Percentiles rank a stretch among this genome's conserved stretches.
These are phyloP conservation scores for Thymus mandschuricus DNA, from an alignment of 257 asterid species.

Conservation along the genomic window DNA sequence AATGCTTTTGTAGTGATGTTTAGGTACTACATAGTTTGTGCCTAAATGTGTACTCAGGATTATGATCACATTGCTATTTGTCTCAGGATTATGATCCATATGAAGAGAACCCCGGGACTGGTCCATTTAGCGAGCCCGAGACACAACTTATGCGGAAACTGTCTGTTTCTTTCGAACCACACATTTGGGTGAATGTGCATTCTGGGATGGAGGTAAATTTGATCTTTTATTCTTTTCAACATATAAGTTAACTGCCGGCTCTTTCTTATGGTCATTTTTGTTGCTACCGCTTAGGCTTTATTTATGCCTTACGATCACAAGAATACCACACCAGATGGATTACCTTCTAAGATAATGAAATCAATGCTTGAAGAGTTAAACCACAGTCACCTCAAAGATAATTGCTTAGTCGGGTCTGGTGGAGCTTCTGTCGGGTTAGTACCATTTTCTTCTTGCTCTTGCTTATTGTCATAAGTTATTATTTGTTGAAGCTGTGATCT, in stretches of 20 bases:
- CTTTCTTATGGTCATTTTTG: constrained; percentile 19
- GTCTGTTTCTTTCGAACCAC: constrained; percentile 84
- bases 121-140: constrained; percentile 98
- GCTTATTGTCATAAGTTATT: constrained; percentile 7
- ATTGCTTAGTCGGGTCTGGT: constrained; percentile 93
- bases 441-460: constrained; percentile 18
- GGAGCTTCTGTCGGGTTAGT: constrained; percentile 96
- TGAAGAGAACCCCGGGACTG: constrained; percentile 93
- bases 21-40: constrained; percentile 7
- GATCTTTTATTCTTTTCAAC: constrained; percentile 12
- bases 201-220: constrained; percentile 97
- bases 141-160: constrained; percentile 86
- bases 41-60: constrained; percentile 4
- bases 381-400: constrained; percentile 76
- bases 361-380: constrained; percentile 85
- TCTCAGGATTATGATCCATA: constrained; percentile 93
- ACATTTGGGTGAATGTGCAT: constrained; percentile 97
- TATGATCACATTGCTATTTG: constrained; percentile 29
- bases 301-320: constrained; percentile 99
- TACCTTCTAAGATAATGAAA: constrained; percentile 77
- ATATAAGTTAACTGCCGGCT: constrained; percentile 6
- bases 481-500: constrained; percentile 18
- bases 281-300: constrained; percentile 59
- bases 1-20: constrained; percentile 6
- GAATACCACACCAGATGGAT: constrained; percentile 88